Conservation (phyloP, 495 filamentous ascomycete species). For the Acidomyces sp. region DNA sequence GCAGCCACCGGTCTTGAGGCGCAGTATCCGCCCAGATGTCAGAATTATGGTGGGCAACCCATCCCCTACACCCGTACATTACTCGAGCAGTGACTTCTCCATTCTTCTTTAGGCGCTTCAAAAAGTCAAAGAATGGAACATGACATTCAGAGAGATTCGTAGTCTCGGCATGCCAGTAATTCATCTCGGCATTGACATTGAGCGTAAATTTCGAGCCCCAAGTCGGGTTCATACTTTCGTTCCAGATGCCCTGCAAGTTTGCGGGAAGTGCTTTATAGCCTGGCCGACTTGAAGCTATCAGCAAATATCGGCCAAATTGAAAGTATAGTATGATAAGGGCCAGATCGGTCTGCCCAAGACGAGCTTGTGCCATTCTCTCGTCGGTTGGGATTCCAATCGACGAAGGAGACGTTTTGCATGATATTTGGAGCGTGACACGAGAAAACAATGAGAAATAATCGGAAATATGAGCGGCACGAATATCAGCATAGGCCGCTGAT, state of each 20-base stretch:
- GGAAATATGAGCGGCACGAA: slow-evolving; percentile 4
- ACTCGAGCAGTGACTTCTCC: slow-evolving; percentile 30
- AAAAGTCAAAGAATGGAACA: slow-evolving; percentile 30
- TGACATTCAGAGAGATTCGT: slow-evolving; percentile 28
- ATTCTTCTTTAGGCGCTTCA: slow-evolving; percentile 28
- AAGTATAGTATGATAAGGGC: slow-evolving; percentile 33
- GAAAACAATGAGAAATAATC: slow-evolving; percentile 3
- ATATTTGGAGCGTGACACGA: slow-evolving; percentile 5
- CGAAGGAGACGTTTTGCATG: no score
- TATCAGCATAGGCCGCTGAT: slow-evolving; percentile 3
- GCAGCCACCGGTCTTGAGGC: slow-evolving; percentile 15
- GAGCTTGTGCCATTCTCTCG: background rate
- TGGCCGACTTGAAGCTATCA: slow-evolving; percentile 35
- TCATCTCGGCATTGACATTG: slow-evolving; percentile 49
- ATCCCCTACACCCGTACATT: slow-evolving; percentile 41
- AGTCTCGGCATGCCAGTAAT: slow-evolving; percentile 40
- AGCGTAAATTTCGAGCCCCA: slow-evolving; percentile 46
- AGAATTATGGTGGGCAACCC: slow-evolving; percentile 19
- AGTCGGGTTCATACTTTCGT: slow-evolving; percentile 34
- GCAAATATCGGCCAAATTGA: slow-evolving; percentile 37
- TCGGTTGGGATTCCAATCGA: slow-evolving; percentile 5
- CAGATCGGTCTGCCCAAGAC: slow-evolving; percentile 6
- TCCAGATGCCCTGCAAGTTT: slow-evolving; percentile 45
- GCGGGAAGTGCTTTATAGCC: slow-evolving; percentile 40
- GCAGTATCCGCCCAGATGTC: slow-evolving; percentile 22